A percentile compares a stretch with the other conserved stretches of the same genome.
These are phyloP conservation scores for Tolypocladium tundrense DNA, from an alignment of 2,329 filamentous ascomycete genomes.

Conservation along the genomic window DNA sequence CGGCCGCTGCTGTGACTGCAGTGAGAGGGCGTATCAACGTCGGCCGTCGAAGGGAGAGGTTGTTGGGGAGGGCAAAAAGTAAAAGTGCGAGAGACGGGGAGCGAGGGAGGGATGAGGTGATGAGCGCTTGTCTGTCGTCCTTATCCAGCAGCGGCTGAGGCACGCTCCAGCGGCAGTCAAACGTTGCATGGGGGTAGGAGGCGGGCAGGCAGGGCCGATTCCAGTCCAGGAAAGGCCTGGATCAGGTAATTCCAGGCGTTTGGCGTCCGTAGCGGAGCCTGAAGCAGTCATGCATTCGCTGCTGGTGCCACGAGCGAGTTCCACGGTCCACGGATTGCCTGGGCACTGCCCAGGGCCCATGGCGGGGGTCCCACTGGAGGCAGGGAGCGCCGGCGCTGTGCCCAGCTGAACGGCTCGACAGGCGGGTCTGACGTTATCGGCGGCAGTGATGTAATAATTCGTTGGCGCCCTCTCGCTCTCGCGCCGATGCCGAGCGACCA, in stretches of 20 bases:
- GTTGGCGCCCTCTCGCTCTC: not conserved
- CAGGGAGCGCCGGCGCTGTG: no score
- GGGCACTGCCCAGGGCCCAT: no score
- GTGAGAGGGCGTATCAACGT: not conserved
- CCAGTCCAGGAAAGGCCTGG: not conserved
- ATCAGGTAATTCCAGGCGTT: not conserved
- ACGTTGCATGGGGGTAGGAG: conserved; percentile 1
- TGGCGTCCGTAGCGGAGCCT: not conserved
- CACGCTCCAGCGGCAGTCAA: not conserved
- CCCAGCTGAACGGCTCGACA: no score
- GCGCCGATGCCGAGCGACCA: not conserved
- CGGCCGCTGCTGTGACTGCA: not conserved
- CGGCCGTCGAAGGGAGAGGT: not conserved
- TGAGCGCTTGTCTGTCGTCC: not conserved
- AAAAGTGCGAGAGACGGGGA: conserved; percentile 4
- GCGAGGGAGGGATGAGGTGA: not conserved
- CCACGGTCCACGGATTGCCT: no score
- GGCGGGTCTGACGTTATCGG: not conserved
- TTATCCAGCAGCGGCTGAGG: not conserved
- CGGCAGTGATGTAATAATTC: not conserved
- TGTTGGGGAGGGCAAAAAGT: not conserved
- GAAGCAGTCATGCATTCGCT: not conserved
- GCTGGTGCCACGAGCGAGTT: no score
- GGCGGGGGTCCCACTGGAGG: no score
- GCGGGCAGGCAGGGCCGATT: not conserved